These are phyloP conservation scores for Blastobotrys ciferrii DNA, from an alignment of 1,139 yeast genomes.

Conservation along the genomic window DNA sequence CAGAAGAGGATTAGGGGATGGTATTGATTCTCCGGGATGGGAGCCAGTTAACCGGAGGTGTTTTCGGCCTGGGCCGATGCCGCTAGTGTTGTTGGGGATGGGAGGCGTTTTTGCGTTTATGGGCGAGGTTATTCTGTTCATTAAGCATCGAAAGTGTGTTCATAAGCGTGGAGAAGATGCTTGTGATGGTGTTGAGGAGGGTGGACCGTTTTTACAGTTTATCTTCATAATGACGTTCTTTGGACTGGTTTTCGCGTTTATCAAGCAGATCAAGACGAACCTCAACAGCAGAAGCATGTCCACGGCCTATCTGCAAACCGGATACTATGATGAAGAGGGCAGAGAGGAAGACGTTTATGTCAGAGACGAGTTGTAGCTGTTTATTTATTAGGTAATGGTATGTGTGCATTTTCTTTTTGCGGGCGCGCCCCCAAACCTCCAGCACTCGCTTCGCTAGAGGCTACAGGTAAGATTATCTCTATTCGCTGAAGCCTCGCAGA, in stretches of 20 bases:
- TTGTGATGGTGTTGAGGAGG: background rate
- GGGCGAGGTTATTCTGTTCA: background rate
- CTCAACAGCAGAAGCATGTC: conserved; percentile 5
- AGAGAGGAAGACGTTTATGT: conserved; percentile 7
- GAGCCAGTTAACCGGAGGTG: conserved; percentile 6
- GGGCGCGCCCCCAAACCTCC: too few species aligned
- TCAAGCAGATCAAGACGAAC: conserved; percentile 9
- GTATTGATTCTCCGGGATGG: background rate
- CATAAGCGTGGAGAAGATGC: conserved; percentile 4
- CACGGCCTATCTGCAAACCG: conserved; percentile 9
- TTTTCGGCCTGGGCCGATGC: conserved; percentile 11
- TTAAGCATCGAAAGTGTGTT: conserved; percentile 8
- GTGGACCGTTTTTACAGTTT: conserved; percentile 4
- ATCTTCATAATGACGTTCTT: conserved; percentile 1
- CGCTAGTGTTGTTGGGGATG: conserved; percentile 6
- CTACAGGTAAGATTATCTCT: too few species aligned
- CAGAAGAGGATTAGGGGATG: background rate
- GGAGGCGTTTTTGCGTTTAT: conserved; percentile 1
- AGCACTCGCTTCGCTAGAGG: too few species aligned
- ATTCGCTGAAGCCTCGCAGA: too few species aligned
- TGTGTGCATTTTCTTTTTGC: too few species aligned
- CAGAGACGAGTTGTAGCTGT: background rate
- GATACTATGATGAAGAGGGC: conserved; percentile 17
- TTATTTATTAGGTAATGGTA: too few species aligned
- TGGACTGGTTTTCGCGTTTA: conserved; percentile 1